These are phyloP conservation scores for Podospora anserina DNA, from an alignment of 495 filamentous ascomycete genomes.

Conservation along the genomic window DNA sequence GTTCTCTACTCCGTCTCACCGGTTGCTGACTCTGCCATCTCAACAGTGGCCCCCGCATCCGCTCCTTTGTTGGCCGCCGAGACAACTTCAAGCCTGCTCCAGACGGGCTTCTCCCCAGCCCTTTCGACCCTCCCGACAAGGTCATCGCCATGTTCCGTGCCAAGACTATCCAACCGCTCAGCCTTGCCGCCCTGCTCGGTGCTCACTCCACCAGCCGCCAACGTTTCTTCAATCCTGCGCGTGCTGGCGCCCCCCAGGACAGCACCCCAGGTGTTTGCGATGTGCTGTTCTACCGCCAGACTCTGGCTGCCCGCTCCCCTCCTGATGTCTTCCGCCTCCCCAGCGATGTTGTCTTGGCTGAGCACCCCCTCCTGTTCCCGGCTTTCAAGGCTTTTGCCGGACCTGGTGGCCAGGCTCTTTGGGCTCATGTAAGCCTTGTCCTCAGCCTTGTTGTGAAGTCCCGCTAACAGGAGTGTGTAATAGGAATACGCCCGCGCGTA, in stretches of 20 bases:
- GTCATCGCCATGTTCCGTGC: conserved; percentile 42
- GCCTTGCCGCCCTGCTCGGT: conserved; percentile 49
- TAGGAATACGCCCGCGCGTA: conserved; percentile 40
- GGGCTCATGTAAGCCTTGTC: conserved; percentile 31
- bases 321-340: conserved; percentile 44
- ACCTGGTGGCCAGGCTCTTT: conserved; percentile 27
- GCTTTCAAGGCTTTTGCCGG: conserved; percentile 35
- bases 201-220: conserved; percentile 49
- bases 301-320: conserved; percentile 34
- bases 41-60: conserved; percentile 34
- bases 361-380: conserved; percentile 33
- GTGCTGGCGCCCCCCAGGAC: conserved; percentile 36
- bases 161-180: conserved; percentile 48
- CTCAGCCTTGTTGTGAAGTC: no score
- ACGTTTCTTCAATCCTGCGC: conserved; percentile 40
- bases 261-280: conserved; percentile 39
- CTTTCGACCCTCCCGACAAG: conserved; percentile 23
- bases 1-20: no score
- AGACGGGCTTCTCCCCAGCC: conserved; percentile 30
- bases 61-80: conserved; percentile 32
- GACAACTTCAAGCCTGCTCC: conserved; percentile 28
- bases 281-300: conserved; percentile 45
- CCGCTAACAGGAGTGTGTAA: not conserved
- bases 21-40: not conserved
- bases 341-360: conserved; percentile 42